phyloP scores from a whole-genome alignment of 371 early-diverging fungal species.

The Mortierella sp. region DNA sequence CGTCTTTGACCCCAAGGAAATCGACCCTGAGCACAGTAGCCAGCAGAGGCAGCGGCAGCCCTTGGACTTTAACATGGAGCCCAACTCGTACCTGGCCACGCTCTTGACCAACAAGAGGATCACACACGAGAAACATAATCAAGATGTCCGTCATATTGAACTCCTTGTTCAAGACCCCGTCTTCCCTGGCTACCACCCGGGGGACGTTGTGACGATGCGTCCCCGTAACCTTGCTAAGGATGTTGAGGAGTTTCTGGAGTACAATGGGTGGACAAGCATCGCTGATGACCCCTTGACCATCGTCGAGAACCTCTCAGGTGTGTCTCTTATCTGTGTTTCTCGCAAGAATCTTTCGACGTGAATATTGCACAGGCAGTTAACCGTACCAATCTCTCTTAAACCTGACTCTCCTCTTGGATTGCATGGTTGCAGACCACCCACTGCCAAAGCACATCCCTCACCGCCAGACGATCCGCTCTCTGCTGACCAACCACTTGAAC shows the following conservation, averaged over 20 bases:
- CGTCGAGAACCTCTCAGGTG: conserved; percentile 59
- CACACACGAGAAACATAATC: conserved; percentile 87
- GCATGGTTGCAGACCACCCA: conserved; percentile 61
- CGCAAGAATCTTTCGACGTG: too few relatives aligned
- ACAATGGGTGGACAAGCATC: conserved; percentile 77
- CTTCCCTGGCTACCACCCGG: conserved; percentile 76
- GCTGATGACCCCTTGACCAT: conserved; percentile 77
- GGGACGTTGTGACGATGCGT: conserved; percentile 84
- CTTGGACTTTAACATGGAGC: conserved; percentile 44
- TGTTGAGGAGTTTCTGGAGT: conserved; percentile 77
- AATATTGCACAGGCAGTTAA: too few relatives aligned
- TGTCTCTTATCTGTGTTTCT: too few relatives aligned
- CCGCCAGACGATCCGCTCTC: conserved; percentile 74
- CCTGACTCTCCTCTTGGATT: too few relatives aligned
- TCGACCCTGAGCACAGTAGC: conserved; percentile 19
- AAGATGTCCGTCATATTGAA: conserved; percentile 89
- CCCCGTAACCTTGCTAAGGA: conserved; percentile 81
- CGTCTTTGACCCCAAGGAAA: conserved; percentile 21
- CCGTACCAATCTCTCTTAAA: too few relatives aligned
- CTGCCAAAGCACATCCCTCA: conserved; percentile 63
- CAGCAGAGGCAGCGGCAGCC: conserved; percentile 58
- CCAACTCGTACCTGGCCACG: conserved; percentile 51
- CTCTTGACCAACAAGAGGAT: conserved; percentile 73
- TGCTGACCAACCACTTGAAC: conserved; percentile 83
- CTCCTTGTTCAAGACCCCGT: conserved; percentile 32